Evolutionary conservation across 306 rosid species (phyloP), one percentile per base, ranked within the genome.

Genomic region (Acacia acuminata): DNA sequence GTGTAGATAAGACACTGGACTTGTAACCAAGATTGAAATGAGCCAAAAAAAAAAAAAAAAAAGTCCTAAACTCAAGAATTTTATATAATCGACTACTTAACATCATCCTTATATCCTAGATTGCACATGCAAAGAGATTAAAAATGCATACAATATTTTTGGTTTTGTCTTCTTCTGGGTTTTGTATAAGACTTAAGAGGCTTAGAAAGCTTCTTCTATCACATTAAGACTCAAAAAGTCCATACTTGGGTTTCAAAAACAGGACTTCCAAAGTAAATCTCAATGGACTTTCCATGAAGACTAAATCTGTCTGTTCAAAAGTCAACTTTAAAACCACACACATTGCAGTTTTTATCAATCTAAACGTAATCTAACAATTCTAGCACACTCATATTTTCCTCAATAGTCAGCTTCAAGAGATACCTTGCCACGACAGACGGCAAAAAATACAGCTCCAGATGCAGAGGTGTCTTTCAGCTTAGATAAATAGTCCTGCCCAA

Each of bases 381-480:
- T 43, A 19, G 70, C 84, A 70, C 30, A 80, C 72, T 40, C 47
- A 30, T 71, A 36, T 43, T 77, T 40, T 77, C 58, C 45, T 63
- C 38, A 38, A 71, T 76, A 83, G 60, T 44, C 73, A 78, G 60
- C 47, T 73, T 60, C 30, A 68, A 82, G 77, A 68, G 88, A 84
- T 93, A 95, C 99, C 92, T 95, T 95, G 76, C 99, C 99, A 19
- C 98, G 97, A 86, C 99, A 95, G 75, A 95, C 98, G 55, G 98
- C 98, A 66, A 95, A 95, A 86, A 95, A 93, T 42, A 92, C 87
- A 73, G 99, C 99, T 87, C 99, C 99, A 75, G 96, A 89, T 73
- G 85, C 76, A 78, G 99, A 89, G 86, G 86, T 82, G 80, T 93
- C 97, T 85, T 93, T 89, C 89, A 95, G 89, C 86, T 89, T 95